Evolutionary conservation across 495 filamentous ascomycete species (phyloP), one percentile per base, ranked within the genome.

Genomic region (Trichoderma parareesei): DNA sequence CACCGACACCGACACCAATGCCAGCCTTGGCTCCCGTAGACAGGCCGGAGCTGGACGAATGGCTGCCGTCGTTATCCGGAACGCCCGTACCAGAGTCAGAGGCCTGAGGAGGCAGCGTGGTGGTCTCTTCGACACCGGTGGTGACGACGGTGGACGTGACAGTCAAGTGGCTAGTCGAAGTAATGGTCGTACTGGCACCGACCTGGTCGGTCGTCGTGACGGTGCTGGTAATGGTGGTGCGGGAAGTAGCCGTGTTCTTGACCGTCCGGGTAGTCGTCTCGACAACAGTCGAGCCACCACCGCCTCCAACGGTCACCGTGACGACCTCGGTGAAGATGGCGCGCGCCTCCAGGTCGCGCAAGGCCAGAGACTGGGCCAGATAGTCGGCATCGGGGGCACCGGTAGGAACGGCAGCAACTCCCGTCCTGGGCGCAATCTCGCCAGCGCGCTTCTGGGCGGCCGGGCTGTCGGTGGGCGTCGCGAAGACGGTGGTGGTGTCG

Each of bases 141-240:
- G 42, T 38, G 18, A 60, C 62, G 13, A 49, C 27, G 27, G 66
- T 64, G 13, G 48, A 60, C 1, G 66, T 65, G 38, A 72, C 43
- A 1, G 81, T 72, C 8, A 64, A 38, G 13, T 74, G 71, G 71
- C 74, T 78, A 2, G 67, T 71, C 1, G 55, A 59, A 18, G 70
- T 65, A 49, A 40, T 65, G 55, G 63, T 57, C 11, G 72, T 70
- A 62, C 75, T 77, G 43, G 78, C 67, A 48, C 79, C 72, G 62
- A 79, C 62, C 18, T 79, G 67, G 35, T 79, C 67, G 3, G 69
- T 68, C 43, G 78, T 67, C 2, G 72, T 64, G 20, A 71, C 71
- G 1, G 63, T 55, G 1, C 72, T 69, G 16, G 63, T 65, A 0
- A 64, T 46, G 1, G 73, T 69, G 13, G 49, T 65, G 48, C 27